These are phyloP conservation scores for Sphaerostilbella broomeana DNA, from an alignment of 2,329 filamentous ascomycete genomes.

Conservation along the genomic window DNA sequence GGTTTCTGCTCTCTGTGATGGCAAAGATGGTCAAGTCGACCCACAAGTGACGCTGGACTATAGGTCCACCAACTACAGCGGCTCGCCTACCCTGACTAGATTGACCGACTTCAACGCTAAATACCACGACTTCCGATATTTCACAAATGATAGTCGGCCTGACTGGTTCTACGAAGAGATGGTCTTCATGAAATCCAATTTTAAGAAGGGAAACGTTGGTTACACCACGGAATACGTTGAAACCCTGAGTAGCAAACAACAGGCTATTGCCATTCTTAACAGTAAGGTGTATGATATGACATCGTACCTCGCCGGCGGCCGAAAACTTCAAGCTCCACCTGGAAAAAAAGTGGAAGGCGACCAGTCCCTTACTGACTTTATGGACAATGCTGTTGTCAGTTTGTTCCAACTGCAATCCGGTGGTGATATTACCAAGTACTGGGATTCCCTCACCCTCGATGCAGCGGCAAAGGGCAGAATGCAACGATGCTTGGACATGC, in stretches of 20 bases:
- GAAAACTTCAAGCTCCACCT: conserved; percentile 50
- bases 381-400: conserved; percentile 65
- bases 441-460: conserved; percentile 62
- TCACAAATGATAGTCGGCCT: conserved; percentile 70
- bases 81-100: conserved; percentile 58
- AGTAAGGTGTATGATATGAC: conserved; percentile 83
- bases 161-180: conserved; percentile 95
- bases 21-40: conserved; percentile 58
- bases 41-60: conserved; percentile 79
- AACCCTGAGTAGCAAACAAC: conserved; percentile 56
- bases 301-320: conserved; percentile 70
- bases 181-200: conserved; percentile 66
- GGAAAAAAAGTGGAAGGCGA: conserved; percentile 43
- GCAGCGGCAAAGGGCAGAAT: conserved; percentile 55
- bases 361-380: conserved; percentile 63
- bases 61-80: conserved; percentile 66
- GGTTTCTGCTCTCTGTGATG: conserved; percentile 84
- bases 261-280: conserved; percentile 72
- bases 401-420: conserved; percentile 75
- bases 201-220: conserved; percentile 80
- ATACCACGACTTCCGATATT: conserved; percentile 91
- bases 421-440: conserved; percentile 74
- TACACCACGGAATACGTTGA: conserved; percentile 73
- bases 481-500: conserved; percentile 79
- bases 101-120: conserved; percentile 63